A percentile compares a stretch with the other conserved stretches of the same genome.
Conservation (phyloP, 2,329 filamentous ascomycete species). For the Cytospora piceae region DNA sequence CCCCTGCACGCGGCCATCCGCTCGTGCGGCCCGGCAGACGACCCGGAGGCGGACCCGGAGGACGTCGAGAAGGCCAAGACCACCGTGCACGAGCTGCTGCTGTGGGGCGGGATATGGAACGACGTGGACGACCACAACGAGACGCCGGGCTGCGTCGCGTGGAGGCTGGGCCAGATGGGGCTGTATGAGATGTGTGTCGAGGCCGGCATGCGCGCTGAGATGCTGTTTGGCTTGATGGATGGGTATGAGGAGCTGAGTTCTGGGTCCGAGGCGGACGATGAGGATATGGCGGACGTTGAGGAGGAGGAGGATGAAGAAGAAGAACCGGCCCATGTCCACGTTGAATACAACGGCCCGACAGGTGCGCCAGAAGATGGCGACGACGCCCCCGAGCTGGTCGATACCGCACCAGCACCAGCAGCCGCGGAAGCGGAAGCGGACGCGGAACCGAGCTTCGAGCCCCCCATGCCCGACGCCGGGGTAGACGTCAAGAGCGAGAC, state of each 20-base stretch:
- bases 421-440: conserved; percentile 27
- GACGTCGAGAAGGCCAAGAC: conserved; percentile 64
- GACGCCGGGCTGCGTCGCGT: conserved; percentile 88
- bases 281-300: conserved; percentile 44
- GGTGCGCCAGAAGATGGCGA: conserved; percentile 39
- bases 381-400: conserved; percentile 38
- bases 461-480: conserved; percentile 41
- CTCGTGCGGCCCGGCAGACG: conserved; percentile 59
- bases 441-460: conserved; percentile 41
- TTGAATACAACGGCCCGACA: conserved; percentile 27
- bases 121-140: conserved; percentile 85
- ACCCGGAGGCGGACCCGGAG: conserved; percentile 32
- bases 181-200: conserved; percentile 85
- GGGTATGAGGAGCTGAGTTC: conserved; percentile 76
- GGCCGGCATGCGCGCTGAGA: conserved; percentile 87
- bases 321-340: conserved; percentile 16
- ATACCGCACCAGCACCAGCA: conserved; percentile 29
- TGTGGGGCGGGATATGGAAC: conserved; percentile 96
- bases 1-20: conserved; percentile 90
- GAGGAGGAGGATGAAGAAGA: conserved; percentile 31
- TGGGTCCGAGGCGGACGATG: conserved; percentile 52
- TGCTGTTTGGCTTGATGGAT: conserved; percentile 81
- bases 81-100: conserved; percentile 75
- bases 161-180: conserved; percentile 66
- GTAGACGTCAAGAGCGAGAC: conserved; percentile 63